phyloP scores from a whole-genome alignment of 1,139 yeast genomes.

The Candida sanyaensis region DNA sequence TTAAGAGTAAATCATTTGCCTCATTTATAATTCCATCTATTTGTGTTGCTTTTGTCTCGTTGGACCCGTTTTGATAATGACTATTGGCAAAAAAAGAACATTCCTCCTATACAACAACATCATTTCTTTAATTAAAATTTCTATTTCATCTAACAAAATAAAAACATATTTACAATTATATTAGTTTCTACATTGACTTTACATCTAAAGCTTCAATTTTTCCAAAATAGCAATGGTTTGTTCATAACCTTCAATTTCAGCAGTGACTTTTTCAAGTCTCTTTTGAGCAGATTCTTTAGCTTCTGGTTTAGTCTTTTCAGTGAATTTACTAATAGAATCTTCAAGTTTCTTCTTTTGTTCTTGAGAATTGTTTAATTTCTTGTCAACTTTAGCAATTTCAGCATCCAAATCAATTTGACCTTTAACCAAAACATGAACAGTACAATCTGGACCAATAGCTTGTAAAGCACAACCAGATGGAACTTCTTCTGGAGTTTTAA shows the following conservation, averaged over 20 bases:
- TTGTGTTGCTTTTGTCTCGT: too few relatives aligned
- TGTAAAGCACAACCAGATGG: slow-evolving; percentile 92
- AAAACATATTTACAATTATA: not conserved
- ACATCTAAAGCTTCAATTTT: slow-evolving; percentile 51
- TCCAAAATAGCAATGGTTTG: slow-evolving; percentile 76
- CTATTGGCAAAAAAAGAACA: too few relatives aligned
- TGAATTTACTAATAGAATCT: slow-evolving; percentile 67
- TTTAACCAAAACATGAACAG: slow-evolving; percentile 88
- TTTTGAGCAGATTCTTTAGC: slow-evolving; percentile 77
- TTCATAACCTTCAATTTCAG: slow-evolving; percentile 86
- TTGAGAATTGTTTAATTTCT: slow-evolving; percentile 66
- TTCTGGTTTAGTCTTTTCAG: slow-evolving; percentile 77
- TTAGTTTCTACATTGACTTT: not conserved
- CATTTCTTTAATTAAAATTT: not conserved
- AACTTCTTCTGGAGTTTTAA: slow-evolving; percentile 51
- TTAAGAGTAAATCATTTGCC: too few relatives aligned
- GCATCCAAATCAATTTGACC: slow-evolving; percentile 93
- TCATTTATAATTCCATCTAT: too few relatives aligned
- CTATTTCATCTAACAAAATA: not conserved
- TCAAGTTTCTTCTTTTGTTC: slow-evolving; percentile 47
- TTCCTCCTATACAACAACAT: too few relatives aligned
- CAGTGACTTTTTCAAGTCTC: slow-evolving; percentile 69
- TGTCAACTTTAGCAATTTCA: slow-evolving; percentile 80
- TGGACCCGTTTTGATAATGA: too few relatives aligned
- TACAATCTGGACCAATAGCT: slow-evolving; percentile 76